phyloP scores from a whole-genome alignment of 73 alveolate species.

The Breviolum minutum region DNA sequence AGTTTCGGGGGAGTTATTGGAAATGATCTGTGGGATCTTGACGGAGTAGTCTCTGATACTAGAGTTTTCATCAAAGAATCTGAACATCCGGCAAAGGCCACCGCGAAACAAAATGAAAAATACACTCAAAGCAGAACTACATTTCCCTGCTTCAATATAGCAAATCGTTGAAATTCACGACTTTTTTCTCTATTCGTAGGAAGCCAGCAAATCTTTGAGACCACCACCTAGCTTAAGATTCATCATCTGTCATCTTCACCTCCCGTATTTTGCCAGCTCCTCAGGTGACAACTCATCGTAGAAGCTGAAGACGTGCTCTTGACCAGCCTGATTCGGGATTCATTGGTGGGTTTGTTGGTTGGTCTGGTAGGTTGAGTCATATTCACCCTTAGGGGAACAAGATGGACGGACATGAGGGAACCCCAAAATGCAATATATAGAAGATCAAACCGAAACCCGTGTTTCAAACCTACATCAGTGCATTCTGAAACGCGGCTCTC shows the following conservation, averaged over 20 bases:
- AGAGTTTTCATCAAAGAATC: too few species aligned
- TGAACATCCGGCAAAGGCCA: too few species aligned
- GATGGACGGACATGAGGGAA: not conserved
- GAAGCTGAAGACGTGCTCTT: conserved; percentile 82
- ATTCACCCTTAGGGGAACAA: not conserved
- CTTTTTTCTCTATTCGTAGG: not conserved
- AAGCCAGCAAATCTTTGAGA: too few species aligned
- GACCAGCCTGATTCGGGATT: conserved; percentile 35
- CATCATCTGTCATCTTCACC: not conserved
- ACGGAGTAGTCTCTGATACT: too few species aligned
- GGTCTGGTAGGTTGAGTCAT: too few species aligned
- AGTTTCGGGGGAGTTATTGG: too few species aligned
- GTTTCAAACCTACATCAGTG: not conserved
- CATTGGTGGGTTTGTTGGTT: not conserved
- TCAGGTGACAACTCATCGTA: conserved; percentile 70
- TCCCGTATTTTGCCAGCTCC: conserved; percentile 25
- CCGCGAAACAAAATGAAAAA: too few species aligned
- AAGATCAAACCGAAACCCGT: not conserved
- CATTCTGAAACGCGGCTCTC: not conserved
- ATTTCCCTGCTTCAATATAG: not conserved
- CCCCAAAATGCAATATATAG: too few species aligned
- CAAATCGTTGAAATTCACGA: not conserved
- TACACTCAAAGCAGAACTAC: too few species aligned
- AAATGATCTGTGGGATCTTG: too few species aligned
- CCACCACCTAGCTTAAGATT: not conserved